Conservation (phyloP, 345 rosid species). For the Bruguiera parviflora region DNA sequence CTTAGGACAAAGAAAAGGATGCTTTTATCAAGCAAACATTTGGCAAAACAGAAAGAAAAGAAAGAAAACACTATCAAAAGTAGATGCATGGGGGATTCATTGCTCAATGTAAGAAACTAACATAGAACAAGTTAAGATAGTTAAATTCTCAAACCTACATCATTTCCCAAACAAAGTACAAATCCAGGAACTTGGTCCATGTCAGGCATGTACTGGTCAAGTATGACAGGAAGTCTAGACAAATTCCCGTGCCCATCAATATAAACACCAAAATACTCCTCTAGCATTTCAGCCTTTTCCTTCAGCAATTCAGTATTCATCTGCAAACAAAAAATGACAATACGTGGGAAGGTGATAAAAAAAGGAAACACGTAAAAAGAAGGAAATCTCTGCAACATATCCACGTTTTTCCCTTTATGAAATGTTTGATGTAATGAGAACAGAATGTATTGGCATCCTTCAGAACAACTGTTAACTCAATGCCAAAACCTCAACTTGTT, state of each 20-base stretch:
- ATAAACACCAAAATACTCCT: constrained; percentile 73
- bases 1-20: too few relatives aligned
- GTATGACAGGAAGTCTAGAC: constrained; percentile 84
- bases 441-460: too few relatives aligned
- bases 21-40: neutral
- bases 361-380: neutral
- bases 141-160: constrained; percentile 50
- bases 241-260: constrained; percentile 64
- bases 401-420: too few relatives aligned
- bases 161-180: constrained; percentile 85
- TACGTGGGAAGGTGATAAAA: neutral
- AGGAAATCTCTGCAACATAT: neutral
- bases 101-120: too few relatives aligned
- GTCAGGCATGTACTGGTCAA: constrained; percentile 91
- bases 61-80: too few relatives aligned
- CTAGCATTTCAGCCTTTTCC: constrained; percentile 72
- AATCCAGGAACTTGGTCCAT: constrained; percentile 97
- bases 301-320: constrained; percentile 80
- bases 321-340: constrained; percentile 34
- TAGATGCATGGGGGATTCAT: too few relatives aligned
- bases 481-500: neutral
- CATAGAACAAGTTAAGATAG: neutral
- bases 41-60: constrained; percentile 1
- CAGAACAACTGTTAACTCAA: too few relatives aligned
- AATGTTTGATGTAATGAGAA: too few relatives aligned